phyloP scores from a whole-genome alignment of 768 basidiomycete species.

The Russula vinacea region DNA sequence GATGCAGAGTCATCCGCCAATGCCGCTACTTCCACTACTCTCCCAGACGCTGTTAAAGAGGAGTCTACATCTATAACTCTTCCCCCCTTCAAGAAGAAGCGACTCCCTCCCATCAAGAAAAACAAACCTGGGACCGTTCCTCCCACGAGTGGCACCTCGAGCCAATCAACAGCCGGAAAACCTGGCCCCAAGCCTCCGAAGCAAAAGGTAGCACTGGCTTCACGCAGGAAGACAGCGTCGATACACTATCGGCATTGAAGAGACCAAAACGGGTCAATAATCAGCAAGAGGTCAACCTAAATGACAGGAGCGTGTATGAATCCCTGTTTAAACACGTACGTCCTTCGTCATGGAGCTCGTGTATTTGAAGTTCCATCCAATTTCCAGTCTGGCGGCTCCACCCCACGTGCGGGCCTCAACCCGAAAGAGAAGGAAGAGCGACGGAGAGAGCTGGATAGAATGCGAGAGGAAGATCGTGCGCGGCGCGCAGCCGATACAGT shows the following conservation, averaged over 20 bases:
- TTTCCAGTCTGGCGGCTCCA: constrained; percentile 26
- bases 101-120: constrained; percentile 29
- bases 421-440: constrained; percentile 33
- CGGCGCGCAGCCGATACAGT: constrained; percentile 31
- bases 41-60: constrained; percentile 20
- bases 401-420: constrained; percentile 32
- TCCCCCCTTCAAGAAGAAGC: constrained; percentile 30
- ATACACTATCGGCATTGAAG: constrained; percentile 25
- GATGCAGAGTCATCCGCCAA: constrained; percentile 18
- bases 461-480: constrained; percentile 35
- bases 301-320: constrained; percentile 30
- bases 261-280: constrained; percentile 27
- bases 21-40: constrained; percentile 5
- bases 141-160: constrained; percentile 8
- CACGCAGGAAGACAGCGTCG: constrained; percentile 12
- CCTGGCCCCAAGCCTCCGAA: constrained; percentile 8
- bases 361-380: constrained; percentile 1
- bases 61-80: constrained; percentile 23
- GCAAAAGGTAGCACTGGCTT: constrained; percentile 6
- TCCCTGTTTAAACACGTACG: constrained; percentile 32
- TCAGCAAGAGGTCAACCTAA: constrained; percentile 30
- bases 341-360: constrained; percentile 6
- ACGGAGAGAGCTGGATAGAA: constrained; percentile 32
- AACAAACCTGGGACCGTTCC: constrained; percentile 22
- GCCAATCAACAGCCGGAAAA: constrained; percentile 12